Evolutionary conservation across 148 eudicot genomes (phyloP).

Genomic region (Gaultheria prostrata): DNA sequence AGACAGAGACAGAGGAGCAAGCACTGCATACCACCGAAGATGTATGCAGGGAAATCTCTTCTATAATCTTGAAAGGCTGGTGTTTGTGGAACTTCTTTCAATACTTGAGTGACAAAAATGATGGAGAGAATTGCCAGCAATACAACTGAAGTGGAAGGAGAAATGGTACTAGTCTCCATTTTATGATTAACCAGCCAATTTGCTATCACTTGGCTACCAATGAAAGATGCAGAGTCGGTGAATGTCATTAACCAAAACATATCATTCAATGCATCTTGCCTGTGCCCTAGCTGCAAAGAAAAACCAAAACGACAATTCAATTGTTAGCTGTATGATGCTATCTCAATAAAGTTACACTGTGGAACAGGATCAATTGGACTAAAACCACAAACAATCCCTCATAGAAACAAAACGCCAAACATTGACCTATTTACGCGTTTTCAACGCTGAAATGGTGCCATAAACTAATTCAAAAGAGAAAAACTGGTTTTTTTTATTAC

Average conservation of each 20-base stretch:
- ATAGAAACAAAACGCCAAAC: not conserved
- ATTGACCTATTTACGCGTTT: not conserved
- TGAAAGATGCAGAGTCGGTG: constrained; percentile 57
- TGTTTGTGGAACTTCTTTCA: constrained; percentile 48
- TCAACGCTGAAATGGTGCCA: not conserved
- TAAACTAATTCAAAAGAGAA: constrained; percentile 2
- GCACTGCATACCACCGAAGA: constrained; percentile 48
- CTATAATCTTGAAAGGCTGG: constrained; percentile 49
- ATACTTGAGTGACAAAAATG: constrained; percentile 39
- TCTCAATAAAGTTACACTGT: not conserved
- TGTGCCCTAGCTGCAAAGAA: constrained; percentile 67
- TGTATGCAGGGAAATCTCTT: constrained; percentile 39
- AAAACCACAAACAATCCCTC: not conserved
- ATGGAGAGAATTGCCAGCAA: constrained; percentile 57
- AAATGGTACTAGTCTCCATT: constrained; percentile 32
- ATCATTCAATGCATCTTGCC: constrained; percentile 82
- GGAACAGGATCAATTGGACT: not conserved
- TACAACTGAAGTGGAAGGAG: constrained; percentile 46
- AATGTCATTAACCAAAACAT: constrained; percentile 89
- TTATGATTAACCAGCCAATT: constrained; percentile 59
- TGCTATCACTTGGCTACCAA: constrained; percentile 72
- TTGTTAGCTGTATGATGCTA: not conserved
- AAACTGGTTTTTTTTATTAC: constrained; percentile 11
- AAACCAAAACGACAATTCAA: constrained; percentile 7
- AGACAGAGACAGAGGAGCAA: not conserved